Evolutionary conservation across 345 rosid species (phyloP).

Genomic region (Syzygium grande): DNA sequence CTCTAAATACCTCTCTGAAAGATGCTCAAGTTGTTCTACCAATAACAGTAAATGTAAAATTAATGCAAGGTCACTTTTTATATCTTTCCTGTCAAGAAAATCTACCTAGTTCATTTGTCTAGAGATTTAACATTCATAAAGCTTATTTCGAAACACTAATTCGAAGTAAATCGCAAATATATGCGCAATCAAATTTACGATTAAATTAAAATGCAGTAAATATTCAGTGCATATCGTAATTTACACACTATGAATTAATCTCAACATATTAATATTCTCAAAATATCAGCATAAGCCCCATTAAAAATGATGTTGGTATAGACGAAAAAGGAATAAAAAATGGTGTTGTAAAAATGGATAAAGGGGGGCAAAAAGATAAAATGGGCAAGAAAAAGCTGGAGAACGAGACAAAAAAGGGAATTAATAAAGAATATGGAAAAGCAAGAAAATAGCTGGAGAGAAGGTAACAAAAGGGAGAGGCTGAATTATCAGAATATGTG

Average conservation of each 20-base stretch:
- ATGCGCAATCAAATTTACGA: too few relatives aligned
- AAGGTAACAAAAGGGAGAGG: background rate
- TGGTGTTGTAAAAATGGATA: background rate
- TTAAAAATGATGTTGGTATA: background rate
- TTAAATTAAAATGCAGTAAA: too few relatives aligned
- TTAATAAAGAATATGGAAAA: background rate
- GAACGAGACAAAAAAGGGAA: slow-evolving; percentile 15
- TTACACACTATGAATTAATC: background rate
- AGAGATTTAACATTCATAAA: background rate
- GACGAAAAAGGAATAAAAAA: background rate
- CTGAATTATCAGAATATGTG: background rate
- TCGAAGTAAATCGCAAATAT: too few relatives aligned
- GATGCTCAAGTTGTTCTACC: background rate
- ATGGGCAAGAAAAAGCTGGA: background rate
- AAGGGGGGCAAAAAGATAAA: background rate
- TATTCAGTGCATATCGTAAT: background rate
- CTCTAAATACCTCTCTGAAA: background rate
- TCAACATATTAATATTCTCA: background rate
- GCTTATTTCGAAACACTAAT: too few relatives aligned
- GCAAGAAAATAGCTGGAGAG: background rate
- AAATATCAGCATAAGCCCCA: background rate
- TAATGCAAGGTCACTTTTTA: background rate
- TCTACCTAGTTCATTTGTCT: background rate
- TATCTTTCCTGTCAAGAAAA: background rate
- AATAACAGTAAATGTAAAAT: background rate